A percentile compares a stretch with the other conserved stretches of the same genome.
phyloP scores from a whole-genome alignment of 441 rosid species.

The Croton laevigatus region DNA sequence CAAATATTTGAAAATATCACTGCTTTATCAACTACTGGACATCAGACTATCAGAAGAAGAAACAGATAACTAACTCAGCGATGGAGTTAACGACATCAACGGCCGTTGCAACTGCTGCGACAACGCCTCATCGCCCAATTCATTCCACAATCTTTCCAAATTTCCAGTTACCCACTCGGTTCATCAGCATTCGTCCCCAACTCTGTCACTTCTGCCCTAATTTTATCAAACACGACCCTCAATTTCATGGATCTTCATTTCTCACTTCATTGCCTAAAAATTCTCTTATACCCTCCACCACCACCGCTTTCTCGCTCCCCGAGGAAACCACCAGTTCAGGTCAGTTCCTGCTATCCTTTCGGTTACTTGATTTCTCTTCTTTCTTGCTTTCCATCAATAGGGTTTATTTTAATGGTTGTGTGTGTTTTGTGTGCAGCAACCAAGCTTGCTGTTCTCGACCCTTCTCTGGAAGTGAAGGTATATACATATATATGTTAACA shows the following conservation, averaged over 20 bases:
- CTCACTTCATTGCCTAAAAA: slow-evolving; percentile 21
- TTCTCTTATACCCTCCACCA: slow-evolving; percentile 28
- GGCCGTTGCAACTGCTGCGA: neutral
- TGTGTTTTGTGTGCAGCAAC: neutral
- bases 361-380: neutral
- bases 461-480: slow-evolving; percentile 28
- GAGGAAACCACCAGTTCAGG: slow-evolving; percentile 38
- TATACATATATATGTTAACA: neutral
- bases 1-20: no score
- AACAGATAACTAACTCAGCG: neutral
- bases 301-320: slow-evolving; percentile 37
- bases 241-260: slow-evolving; percentile 11
- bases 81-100: slow-evolving; percentile 11
- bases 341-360: slow-evolving; percentile 23
- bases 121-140: neutral
- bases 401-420: no score
- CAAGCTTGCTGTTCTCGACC: slow-evolving; percentile 18
- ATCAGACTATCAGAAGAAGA: neutral
- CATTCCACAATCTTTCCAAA: neutral
- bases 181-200: slow-evolving; percentile 17
- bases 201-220: slow-evolving; percentile 2
- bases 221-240: neutral
- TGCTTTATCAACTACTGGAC: no score
- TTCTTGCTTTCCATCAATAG: no score
- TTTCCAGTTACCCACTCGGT: neutral